Conservation (phyloP, 805 yeast species). For the Grigorovia transvaalensis region DNA sequence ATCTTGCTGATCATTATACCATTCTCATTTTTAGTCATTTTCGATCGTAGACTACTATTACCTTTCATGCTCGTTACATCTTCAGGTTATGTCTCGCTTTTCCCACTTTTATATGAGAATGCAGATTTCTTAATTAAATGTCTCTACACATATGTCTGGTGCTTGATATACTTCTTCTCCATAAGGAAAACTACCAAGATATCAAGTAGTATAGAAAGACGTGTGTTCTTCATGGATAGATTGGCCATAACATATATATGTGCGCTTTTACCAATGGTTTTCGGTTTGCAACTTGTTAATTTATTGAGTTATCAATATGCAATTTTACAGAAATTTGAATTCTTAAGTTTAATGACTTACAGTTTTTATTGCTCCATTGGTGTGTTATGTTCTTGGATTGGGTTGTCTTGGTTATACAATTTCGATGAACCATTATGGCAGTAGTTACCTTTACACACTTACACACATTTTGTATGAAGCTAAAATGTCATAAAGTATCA, state of each 20-base stretch:
- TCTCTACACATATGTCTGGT: slow-evolving; percentile 75
- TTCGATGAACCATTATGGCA: slow-evolving; percentile 66
- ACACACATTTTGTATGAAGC: no score
- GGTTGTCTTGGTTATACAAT: slow-evolving; percentile 80
- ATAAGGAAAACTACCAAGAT: slow-evolving; percentile 55
- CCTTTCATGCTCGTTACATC: slow-evolving; percentile 63
- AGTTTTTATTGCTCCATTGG: slow-evolving; percentile 86
- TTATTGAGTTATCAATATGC: slow-evolving; percentile 45
- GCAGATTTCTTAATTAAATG: slow-evolving; percentile 73
- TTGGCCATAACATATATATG: slow-evolving; percentile 54
- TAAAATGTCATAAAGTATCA: no score
- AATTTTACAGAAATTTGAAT: slow-evolving; percentile 52
- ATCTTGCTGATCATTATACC: slow-evolving; percentile 85
- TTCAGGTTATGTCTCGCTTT: slow-evolving; percentile 77
- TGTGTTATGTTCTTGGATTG: slow-evolving; percentile 76
- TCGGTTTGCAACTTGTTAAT: slow-evolving; percentile 38
- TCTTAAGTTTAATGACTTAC: slow-evolving; percentile 67
- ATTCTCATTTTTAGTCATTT: slow-evolving; percentile 60
- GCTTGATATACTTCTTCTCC: slow-evolving; percentile 61
- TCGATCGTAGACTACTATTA: slow-evolving; percentile 60
- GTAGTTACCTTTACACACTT: background rate
- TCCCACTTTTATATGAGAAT: slow-evolving; percentile 75
- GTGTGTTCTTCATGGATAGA: slow-evolving; percentile 62
- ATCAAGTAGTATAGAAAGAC: slow-evolving; percentile 32
- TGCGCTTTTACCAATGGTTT: slow-evolving; percentile 56